A percentile compares a stretch with the other conserved stretches of the same genome.
These are phyloP conservation scores for Alternaria sp. DNA, from an alignment of 2,329 filamentous ascomycete genomes.

Conservation along the genomic window DNA sequence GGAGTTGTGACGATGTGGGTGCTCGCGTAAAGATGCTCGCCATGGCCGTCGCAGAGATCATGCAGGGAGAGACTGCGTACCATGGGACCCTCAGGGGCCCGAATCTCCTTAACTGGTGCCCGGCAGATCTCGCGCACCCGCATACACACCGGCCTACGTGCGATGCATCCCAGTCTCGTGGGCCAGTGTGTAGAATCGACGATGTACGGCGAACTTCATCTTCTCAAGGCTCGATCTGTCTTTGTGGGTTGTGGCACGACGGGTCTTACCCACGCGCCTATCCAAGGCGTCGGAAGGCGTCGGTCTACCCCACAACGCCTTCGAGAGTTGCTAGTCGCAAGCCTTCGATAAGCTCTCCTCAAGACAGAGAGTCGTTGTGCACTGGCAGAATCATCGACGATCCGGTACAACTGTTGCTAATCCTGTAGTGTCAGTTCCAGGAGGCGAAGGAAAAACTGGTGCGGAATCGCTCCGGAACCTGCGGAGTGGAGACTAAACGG, in stretches of 20 bases:
- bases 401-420: neutral
- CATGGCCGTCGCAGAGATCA: slow-evolving; percentile 7
- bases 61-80: slow-evolving; percentile 15
- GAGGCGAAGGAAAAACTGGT: slow-evolving; percentile 5
- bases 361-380: slow-evolving; percentile 3
- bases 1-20: neutral
- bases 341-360: neutral
- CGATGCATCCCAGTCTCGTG: neutral
- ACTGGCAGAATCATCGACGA: neutral
- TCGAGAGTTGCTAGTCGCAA: neutral
- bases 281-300: neutral
- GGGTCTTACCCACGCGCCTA: neutral
- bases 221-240: neutral
- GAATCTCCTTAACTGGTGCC: neutral
- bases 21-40: neutral
- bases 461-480: slow-evolving; percentile 6
- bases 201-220: neutral
- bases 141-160: neutral
- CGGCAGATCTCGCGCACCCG: neutral
- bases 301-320: neutral
- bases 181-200: neutral
- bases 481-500: slow-evolving; percentile 14
- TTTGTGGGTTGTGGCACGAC: neutral
- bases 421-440: slow-evolving; percentile 3
- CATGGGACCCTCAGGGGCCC: slow-evolving; percentile 3